A percentile compares a stretch with the other conserved stretches of the same genome.
Conservation (phyloP, 495 filamentous ascomycete genomes). For the Penicillium pulvis region DNA sequence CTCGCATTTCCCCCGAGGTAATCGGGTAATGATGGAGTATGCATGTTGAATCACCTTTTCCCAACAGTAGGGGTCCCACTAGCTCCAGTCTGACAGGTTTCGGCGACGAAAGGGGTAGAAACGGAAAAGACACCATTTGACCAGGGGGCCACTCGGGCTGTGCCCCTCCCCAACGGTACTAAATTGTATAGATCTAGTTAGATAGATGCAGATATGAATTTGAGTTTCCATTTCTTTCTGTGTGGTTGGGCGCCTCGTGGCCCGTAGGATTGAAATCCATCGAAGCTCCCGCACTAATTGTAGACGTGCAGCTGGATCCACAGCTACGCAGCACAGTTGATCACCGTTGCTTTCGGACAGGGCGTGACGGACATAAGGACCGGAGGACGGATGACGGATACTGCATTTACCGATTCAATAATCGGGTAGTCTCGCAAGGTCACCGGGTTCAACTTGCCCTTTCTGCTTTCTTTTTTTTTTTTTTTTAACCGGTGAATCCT, state of each 20-base stretch:
- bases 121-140: not conserved
- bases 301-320: constrained; percentile 11
- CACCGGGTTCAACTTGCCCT: not conserved
- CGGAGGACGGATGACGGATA: not conserved
- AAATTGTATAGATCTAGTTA: not conserved
- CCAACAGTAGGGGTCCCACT: constrained; percentile 8
- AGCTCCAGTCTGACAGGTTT: constrained; percentile 14
- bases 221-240: too few species aligned
- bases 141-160: not conserved
- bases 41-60: constrained; percentile 21
- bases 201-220: not conserved
- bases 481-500: not conserved
- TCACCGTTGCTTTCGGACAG: not conserved
- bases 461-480: too few species aligned
- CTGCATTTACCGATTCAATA: not conserved
- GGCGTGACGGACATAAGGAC: not conserved
- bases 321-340: not conserved
- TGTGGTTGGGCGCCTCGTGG: constrained; percentile 12
- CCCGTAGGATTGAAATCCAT: constrained; percentile 11
- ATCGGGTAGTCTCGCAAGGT: not conserved
- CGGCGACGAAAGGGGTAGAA: constrained; percentile 11
- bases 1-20: not conserved
- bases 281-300: constrained; percentile 10
- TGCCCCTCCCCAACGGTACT: not conserved
- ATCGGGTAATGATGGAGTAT: constrained; percentile 14